phyloP scores from a whole-genome alignment of 176 grass and related monocot species.

The Bromus sterilis region DNA sequence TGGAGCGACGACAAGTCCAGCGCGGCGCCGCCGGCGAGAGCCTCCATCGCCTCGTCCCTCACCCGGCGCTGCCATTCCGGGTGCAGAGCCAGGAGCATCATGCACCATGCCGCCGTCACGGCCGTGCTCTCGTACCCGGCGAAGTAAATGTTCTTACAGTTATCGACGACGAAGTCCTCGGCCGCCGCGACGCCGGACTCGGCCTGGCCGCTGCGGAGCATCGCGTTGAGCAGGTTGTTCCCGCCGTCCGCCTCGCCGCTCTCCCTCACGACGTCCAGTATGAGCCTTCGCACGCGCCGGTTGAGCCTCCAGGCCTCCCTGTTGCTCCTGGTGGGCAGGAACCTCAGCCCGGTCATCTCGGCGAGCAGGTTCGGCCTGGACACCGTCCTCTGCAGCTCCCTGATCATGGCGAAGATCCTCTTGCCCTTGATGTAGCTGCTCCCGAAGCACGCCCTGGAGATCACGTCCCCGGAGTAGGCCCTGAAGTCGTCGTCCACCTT shows the following conservation, averaged over 20 bases:
- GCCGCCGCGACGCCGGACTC: neutral
- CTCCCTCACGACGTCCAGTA: conserved; percentile 45
- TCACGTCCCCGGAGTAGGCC: conserved; percentile 75
- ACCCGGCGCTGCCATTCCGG: conserved; percentile 69
- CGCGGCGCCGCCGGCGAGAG: neutral
- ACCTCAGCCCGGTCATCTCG: conserved; percentile 57
- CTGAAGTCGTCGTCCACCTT: conserved; percentile 74
- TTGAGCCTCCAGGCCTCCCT: conserved; percentile 57
- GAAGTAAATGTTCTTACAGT: conserved; percentile 95
- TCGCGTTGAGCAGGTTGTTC: conserved; percentile 34
- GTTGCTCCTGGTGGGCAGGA: conserved; percentile 34
- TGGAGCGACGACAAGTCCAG: conserved; percentile 43
- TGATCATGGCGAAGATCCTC: conserved; percentile 58
- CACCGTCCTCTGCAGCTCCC: conserved; percentile 70
- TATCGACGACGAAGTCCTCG: conserved; percentile 73
- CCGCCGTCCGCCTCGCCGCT: neutral
- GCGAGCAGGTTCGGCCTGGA: conserved; percentile 52
- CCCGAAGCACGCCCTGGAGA: conserved; percentile 80
- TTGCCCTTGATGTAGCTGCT: conserved; percentile 70
- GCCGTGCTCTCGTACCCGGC: conserved; percentile 84
- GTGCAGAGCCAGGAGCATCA: conserved; percentile 77
- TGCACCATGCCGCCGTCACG: conserved; percentile 58
- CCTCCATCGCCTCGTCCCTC: conserved; percentile 30
- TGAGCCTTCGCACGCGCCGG: conserved; percentile 35
- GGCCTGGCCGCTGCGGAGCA: conserved; percentile 43